Evolutionary conservation across 352 stramenopile genomes (phyloP), one percentile per base, ranked within the genome.

Genomic region (Hyaloperonospora arabidopsidis): DNA sequence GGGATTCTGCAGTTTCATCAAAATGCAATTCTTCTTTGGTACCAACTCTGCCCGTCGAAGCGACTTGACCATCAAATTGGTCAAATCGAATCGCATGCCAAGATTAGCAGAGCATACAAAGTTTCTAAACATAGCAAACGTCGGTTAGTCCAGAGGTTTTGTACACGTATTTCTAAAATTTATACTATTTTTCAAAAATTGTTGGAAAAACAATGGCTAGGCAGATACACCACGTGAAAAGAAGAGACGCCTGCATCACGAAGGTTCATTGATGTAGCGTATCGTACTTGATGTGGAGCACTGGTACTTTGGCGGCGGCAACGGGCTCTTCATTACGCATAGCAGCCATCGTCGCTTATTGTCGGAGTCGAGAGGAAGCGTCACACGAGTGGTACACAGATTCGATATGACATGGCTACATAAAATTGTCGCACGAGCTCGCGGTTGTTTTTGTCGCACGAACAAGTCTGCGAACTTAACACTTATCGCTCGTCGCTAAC

Each of bases 21-120:
- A 54, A 15, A 93, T 71, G 50, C 83, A 93, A 65, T 93, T 93
- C 52, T 89, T 89, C 71, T 90, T 93, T 19, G 82, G 77, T 23
- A 88, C 77, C 28, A 90, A 68, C 67, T 93, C 83, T 7, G 80
- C 79, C 19, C 64, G 66, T 49, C 77, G 75, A 44, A 87, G 76
- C 14, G 83, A 89, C 65, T 91, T 93, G 55, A 74, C 59, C 53
- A 89, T 52, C 8, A 90, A 64, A 38, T 71, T 82, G 23, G 70
- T 67, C 45, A 90, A 62, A 63, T 90, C 80, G 59, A 90, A 90
- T 44, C 80, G 80, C 76, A 90, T 83, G 34, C 80, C 80, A 17
- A 90, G 52, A 61, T 90, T 90, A 47, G 77, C 80, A 17, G 80
- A 90, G 52, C 76, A 90, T 23, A 90, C 80, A 45, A 74, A 86